Percentiles rank a stretch among this genome's conserved stretches.
phyloP scores from a whole-genome alignment of 257 asterid genomes.

The Nicotiana tabacum region DNA sequence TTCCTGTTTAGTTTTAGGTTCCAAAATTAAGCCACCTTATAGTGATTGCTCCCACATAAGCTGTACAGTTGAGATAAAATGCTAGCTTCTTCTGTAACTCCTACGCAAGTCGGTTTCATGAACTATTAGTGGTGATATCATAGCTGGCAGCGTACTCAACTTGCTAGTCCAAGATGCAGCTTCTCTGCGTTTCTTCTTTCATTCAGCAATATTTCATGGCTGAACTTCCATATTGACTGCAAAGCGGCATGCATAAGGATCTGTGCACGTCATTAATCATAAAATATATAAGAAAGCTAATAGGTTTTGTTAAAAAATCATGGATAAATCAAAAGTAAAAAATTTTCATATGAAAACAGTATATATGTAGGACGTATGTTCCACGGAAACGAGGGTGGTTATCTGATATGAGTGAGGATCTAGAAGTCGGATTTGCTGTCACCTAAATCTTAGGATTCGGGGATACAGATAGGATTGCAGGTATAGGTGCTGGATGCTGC shows the following conservation, averaged over 20 bases:
- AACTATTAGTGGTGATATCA: background rate
- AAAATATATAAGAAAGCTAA: background rate
- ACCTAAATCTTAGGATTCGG: background rate
- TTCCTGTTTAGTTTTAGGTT: background rate
- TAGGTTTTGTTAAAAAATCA: background rate
- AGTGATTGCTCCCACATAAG: background rate
- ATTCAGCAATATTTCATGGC: background rate
- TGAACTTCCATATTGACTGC: background rate
- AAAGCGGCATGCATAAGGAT: background rate
- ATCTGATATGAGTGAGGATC: background rate
- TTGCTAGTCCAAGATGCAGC: background rate
- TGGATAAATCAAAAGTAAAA: background rate
- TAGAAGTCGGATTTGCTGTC: background rate
- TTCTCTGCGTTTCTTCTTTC: background rate
- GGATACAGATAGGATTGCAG: background rate
- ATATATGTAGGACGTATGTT: background rate
- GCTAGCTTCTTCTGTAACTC: background rate
- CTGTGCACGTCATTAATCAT: background rate
- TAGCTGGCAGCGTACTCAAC: background rate
- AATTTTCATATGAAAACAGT: background rate
- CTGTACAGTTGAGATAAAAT: background rate
- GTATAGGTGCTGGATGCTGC: background rate
- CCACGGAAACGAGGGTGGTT: background rate
- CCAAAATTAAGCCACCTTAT: background rate
- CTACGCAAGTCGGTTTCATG: background rate